A percentile compares a stretch with the other conserved stretches of the same genome.
Conservation (phyloP, 2,329 filamentous ascomycete genomes). For the Colletotrichum graminicola region DNA sequence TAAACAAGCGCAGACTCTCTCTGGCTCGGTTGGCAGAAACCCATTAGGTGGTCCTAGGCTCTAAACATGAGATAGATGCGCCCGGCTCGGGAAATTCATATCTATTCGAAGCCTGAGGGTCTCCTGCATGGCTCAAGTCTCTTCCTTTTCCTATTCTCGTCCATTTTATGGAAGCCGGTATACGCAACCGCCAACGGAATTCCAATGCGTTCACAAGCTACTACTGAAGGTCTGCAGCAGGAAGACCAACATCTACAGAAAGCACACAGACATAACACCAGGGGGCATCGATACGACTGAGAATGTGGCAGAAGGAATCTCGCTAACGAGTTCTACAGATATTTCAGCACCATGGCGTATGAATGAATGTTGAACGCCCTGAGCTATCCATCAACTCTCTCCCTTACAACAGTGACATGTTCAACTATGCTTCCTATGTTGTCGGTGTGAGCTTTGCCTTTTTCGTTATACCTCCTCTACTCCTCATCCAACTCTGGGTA, state of each 20-base stretch:
- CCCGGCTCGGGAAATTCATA: not conserved
- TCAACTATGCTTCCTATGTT: not conserved
- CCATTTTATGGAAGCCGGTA: not conserved
- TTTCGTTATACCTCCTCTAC: not conserved
- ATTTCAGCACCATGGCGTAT: not conserved
- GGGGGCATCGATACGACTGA: not conserved
- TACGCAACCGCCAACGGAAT: not conserved
- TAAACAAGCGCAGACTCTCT: not conserved
- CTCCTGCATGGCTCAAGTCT: not conserved
- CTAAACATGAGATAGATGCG: not conserved
- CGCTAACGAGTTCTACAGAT: not conserved
- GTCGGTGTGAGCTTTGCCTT: not conserved
- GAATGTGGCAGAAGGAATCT: not conserved
- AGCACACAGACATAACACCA: not conserved
- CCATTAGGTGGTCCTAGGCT: too few relatives aligned
- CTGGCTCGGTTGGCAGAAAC: too few relatives aligned
- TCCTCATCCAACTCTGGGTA: conserved; percentile 78
- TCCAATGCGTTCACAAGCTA: not conserved
- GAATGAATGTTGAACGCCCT: not conserved
- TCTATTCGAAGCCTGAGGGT: not conserved
- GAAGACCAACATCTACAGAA: not conserved
- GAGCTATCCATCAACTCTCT: not conserved
- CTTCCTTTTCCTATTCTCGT: not conserved
- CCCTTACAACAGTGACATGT: not conserved
- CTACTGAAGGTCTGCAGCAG: too few relatives aligned